Evolutionary conservation across 2,329 filamentous ascomycete species (phyloP).

Genomic region (Alternaria sp.): DNA sequence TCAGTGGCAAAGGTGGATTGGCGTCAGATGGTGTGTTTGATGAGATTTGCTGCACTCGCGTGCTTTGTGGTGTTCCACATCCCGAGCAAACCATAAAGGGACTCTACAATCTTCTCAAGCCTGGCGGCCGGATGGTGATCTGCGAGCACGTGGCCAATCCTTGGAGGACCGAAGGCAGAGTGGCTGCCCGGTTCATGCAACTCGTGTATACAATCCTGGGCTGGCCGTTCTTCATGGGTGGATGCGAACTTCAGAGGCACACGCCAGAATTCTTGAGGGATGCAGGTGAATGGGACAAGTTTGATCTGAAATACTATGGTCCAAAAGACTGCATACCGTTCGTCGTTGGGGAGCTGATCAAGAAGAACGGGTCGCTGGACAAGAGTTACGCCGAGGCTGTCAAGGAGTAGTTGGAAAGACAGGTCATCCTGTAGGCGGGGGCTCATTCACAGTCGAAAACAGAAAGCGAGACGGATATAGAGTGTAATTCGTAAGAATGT

Average conservation of each 20-base stretch:
- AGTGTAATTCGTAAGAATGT: background rate
- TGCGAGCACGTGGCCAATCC: slow-evolving; percentile 66
- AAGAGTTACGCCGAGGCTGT: slow-evolving; percentile 34
- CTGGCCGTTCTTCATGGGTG: slow-evolving; percentile 63
- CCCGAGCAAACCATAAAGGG: slow-evolving; percentile 56
- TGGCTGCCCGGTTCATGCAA: slow-evolving; percentile 58
- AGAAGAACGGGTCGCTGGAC: slow-evolving; percentile 32
- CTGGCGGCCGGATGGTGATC: slow-evolving; percentile 64
- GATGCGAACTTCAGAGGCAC: slow-evolving; percentile 61
- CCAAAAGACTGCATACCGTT: slow-evolving; percentile 43
- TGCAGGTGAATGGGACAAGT: slow-evolving; percentile 60
- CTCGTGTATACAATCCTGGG: slow-evolving; percentile 56
- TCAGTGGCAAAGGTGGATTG: slow-evolving; percentile 29
- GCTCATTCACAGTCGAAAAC: background rate
- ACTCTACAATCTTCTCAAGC: slow-evolving; percentile 62
- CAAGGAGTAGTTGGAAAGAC: slow-evolving; percentile 17
- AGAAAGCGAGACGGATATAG: background rate
- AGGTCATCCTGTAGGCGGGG: background rate
- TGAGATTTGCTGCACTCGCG: slow-evolving; percentile 63
- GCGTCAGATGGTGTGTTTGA: slow-evolving; percentile 59
- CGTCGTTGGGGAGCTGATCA: slow-evolving; percentile 50
- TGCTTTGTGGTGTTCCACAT: slow-evolving; percentile 64
- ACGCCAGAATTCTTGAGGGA: slow-evolving; percentile 56
- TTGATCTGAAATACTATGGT: slow-evolving; percentile 56
- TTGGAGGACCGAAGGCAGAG: slow-evolving; percentile 57